These are phyloP conservation scores for Ashbya aceris DNA, from an alignment of 1,139 yeast genomes.

Conservation along the genomic window DNA sequence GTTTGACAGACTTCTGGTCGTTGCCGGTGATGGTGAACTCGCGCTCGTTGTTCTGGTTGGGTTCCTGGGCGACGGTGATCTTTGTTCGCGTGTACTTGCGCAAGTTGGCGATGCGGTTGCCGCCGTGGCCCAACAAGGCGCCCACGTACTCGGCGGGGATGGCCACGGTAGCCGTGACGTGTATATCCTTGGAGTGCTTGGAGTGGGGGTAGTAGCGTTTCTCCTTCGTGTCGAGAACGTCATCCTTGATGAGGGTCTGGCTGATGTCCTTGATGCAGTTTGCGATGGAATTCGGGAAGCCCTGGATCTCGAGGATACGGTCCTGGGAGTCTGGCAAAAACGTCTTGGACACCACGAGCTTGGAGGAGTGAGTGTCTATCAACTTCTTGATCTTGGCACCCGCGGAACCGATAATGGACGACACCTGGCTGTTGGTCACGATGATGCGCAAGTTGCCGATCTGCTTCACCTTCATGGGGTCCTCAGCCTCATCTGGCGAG, in stretches of 20 bases:
- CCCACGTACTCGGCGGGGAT: constrained; percentile 86
- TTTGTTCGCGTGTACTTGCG: constrained; percentile 73
- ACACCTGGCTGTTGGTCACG: constrained; percentile 82
- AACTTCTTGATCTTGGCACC: constrained; percentile 77
- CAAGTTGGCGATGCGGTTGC: constrained; percentile 79
- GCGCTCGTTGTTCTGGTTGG: constrained; percentile 56
- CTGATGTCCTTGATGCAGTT: constrained; percentile 48
- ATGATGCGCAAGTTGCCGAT: constrained; percentile 48
- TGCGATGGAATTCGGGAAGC: constrained; percentile 59
- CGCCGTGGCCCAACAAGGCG: constrained; percentile 81
- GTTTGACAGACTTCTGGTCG: constrained; percentile 27
- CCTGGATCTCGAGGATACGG: constrained; percentile 83
- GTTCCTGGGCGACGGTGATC: constrained; percentile 68
- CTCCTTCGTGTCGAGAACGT: constrained; percentile 14
- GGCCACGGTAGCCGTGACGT: constrained; percentile 19
- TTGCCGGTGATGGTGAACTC: constrained; percentile 67
- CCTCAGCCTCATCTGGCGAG: constrained; percentile 18
- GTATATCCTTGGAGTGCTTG: constrained; percentile 12
- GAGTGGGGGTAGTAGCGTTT: constrained; percentile 21
- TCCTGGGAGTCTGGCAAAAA: constrained; percentile 79
- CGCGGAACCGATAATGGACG: constrained; percentile 79
- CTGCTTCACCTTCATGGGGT: constrained; percentile 16
- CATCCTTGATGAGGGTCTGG: constrained; percentile 20
- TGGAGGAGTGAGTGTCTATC: constrained; percentile 60
- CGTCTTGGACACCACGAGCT: constrained; percentile 84